Conservation (phyloP, 1,284 basidiomycete species). For the Apiotrichum gamsii region DNA sequence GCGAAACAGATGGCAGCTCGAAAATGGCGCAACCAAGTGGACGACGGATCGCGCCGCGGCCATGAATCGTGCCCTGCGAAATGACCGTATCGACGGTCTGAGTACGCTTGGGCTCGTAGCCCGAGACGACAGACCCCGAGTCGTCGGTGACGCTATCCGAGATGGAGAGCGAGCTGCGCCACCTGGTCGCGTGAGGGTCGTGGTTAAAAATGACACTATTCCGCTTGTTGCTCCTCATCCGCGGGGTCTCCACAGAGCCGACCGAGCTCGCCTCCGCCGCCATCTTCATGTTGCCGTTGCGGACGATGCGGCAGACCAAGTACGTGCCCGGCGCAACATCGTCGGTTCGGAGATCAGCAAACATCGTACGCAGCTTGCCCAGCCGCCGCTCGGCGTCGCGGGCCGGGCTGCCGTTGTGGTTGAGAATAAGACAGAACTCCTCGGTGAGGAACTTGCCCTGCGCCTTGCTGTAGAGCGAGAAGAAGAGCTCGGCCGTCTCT, state of each 20-base stretch:
- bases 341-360: constrained; percentile 75
- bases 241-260: constrained; percentile 30
- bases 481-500: constrained; percentile 87
- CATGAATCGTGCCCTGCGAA: constrained; percentile 7
- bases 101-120: constrained; percentile 29
- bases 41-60: constrained; percentile 56
- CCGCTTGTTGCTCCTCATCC: constrained; percentile 4
- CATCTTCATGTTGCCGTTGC: constrained; percentile 80
- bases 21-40: constrained; percentile 93
- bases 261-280: constrained; percentile 53
- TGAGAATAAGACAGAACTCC: constrained; percentile 83
- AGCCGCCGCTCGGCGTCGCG: constrained; percentile 55
- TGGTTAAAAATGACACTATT: constrained; percentile 10
- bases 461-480: constrained; percentile 82
- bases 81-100: constrained; percentile 25
- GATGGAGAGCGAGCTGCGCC: constrained; percentile 22
- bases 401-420: constrained; percentile 81
- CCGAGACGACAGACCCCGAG: constrained; percentile 40
- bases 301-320: constrained; percentile 82
- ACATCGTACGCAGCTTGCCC: constrained; percentile 69
- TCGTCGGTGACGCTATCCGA: constrained; percentile 37
- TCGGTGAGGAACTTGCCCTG: constrained; percentile 83
- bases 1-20: constrained; percentile 70
- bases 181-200: constrained; percentile 1
- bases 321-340: constrained; percentile 80